Evolutionary conservation across 345 rosid genomes (phyloP).

Genomic region (Diplotaxis tenuifolia): DNA sequence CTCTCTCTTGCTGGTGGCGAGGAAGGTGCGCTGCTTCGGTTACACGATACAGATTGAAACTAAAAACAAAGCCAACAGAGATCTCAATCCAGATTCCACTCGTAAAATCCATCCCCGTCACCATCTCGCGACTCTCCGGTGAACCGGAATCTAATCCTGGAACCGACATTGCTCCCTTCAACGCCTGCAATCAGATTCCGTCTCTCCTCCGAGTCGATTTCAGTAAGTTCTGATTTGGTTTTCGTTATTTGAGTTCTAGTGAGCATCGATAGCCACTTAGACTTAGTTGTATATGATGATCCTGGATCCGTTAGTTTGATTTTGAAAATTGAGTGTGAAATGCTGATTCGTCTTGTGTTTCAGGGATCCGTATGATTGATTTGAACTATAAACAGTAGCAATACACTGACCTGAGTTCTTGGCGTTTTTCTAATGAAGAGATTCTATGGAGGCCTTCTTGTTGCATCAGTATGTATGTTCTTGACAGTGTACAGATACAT

Average conservation of each 20-base stretch:
- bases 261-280: neutral
- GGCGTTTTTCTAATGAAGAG: slow-evolving; percentile 53
- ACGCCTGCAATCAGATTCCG: neutral
- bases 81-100: slow-evolving; percentile 8
- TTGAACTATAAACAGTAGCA: neutral
- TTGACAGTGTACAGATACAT: slow-evolving; percentile 66
- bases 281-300: neutral
- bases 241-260: neutral
- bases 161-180: slow-evolving; percentile 15
- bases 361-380: slow-evolving; percentile 9
- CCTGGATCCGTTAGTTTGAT: neutral
- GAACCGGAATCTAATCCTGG: slow-evolving; percentile 20
- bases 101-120: neutral
- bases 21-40: slow-evolving; percentile 10
- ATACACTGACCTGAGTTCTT: neutral
- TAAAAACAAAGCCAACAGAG: slow-evolving; percentile 1
- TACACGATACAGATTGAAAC: neutral
- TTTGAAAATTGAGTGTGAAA: neutral
- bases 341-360: neutral
- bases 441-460: slow-evolving; percentile 67
- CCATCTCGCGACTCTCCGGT: neutral
- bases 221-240: slow-evolving; percentile 1
- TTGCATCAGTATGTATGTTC: slow-evolving; percentile 71
- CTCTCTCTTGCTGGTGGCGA: slow-evolving; percentile 30
- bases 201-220: slow-evolving; percentile 8